Conservation (phyloP, 257 asterid species). For the Solanum tacnaense region DNA sequence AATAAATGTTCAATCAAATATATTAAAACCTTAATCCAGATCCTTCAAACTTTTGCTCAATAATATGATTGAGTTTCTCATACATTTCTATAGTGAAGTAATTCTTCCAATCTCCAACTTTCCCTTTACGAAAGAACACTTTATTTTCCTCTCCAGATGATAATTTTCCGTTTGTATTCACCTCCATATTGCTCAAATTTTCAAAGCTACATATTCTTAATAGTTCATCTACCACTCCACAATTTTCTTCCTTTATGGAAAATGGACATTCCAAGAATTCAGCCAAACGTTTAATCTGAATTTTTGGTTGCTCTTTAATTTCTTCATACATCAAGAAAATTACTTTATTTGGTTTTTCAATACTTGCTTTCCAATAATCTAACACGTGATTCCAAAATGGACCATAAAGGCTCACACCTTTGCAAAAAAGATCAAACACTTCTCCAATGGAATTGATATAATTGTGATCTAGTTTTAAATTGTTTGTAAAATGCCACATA, state of each 20-base stretch:
- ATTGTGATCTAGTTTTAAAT: background rate
- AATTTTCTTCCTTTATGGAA: background rate
- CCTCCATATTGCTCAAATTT: conserved; percentile 1
- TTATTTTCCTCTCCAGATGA: background rate
- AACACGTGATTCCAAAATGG: conserved; percentile 10
- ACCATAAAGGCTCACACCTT: background rate
- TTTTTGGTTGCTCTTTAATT: background rate
- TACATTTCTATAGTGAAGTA: background rate
- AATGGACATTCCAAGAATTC: background rate
- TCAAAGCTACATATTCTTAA: background rate
- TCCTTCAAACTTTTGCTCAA: background rate
- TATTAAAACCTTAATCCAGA: background rate
- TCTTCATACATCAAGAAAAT: conserved; percentile 8
- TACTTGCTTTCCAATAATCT: background rate
- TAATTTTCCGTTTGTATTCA: background rate
- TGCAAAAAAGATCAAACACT: conserved; percentile 3
- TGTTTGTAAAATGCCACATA: conserved; percentile 1
- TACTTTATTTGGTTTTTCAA: background rate
- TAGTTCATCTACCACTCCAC: background rate
- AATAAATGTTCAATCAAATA: background rate
- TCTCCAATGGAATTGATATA: background rate
- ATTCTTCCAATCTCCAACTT: conserved; percentile 7
- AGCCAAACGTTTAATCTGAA: background rate
- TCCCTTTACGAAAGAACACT: background rate
- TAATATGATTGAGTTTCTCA: background rate